Evolutionary conservation across 2,329 filamentous ascomycete species (phyloP).

Genomic region (Moelleriella libera): DNA sequence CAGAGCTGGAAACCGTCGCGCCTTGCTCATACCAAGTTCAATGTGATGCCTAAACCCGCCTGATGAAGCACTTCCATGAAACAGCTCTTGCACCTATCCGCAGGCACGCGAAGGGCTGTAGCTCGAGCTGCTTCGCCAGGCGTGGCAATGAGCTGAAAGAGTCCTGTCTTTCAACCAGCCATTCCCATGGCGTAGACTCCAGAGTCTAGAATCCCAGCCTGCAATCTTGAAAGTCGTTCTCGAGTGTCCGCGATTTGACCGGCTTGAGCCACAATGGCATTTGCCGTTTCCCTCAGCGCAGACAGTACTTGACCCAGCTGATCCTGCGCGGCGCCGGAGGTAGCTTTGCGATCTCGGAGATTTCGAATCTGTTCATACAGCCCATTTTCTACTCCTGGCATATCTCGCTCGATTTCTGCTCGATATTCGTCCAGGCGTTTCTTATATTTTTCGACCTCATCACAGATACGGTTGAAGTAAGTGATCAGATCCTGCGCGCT

Average conservation of each 20-base stretch:
- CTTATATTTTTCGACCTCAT: slow-evolving; percentile 28
- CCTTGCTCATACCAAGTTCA: too few species aligned
- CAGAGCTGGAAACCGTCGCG: too few species aligned
- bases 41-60: too few species aligned
- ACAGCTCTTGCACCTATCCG: too few species aligned
- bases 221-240: slow-evolving; percentile 24
- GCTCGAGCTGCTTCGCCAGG: too few species aligned
- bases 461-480: slow-evolving; percentile 29
- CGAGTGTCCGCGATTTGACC: slow-evolving; percentile 28
- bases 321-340: slow-evolving; percentile 17
- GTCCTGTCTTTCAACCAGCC: slow-evolving; percentile 9
- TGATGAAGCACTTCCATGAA: too few species aligned
- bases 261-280: slow-evolving; percentile 24
- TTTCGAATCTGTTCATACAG: slow-evolving; percentile 27
- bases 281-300: slow-evolving; percentile 24
- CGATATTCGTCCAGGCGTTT: slow-evolving; percentile 28
- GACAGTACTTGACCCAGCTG: slow-evolving; percentile 23
- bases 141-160: not conserved
- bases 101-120: too few species aligned
- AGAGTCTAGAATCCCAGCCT: slow-evolving; percentile 24
- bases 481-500: slow-evolving; percentile 28
- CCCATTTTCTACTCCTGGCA: slow-evolving; percentile 32
- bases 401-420: slow-evolving; percentile 30
- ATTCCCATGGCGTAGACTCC: slow-evolving; percentile 20
- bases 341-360: slow-evolving; percentile 18